Evolutionary conservation across 2,329 filamentous ascomycete species (phyloP).

Genomic region (Exophiala aquamarina): DNA sequence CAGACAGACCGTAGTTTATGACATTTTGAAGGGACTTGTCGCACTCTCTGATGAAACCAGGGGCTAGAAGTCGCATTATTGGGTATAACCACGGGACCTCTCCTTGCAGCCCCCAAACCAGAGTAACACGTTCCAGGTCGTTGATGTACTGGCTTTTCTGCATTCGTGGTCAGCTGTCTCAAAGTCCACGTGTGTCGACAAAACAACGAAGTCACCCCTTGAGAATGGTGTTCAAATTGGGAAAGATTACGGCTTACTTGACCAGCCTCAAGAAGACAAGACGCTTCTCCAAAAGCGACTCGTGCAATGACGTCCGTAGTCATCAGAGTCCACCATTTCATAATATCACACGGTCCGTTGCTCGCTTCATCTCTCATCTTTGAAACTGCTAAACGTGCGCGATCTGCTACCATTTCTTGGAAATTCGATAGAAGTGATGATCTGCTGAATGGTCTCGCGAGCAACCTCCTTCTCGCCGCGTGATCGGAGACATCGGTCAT

Average conservation of each 20-base stretch:
- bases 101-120: conserved; percentile 5
- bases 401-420: conserved; percentile 36
- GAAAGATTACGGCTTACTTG: conserved; percentile 38
- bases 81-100: conserved; percentile 8
- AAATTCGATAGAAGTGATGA: conserved; percentile 33
- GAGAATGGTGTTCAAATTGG: neutral
- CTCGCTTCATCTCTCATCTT: conserved; percentile 48
- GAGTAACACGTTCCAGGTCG: conserved; percentile 37
- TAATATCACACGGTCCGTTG: conserved; percentile 51
- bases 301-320: conserved; percentile 56
- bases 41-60: neutral
- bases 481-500: conserved; percentile 42
- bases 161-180: neutral
- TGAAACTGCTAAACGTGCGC: conserved; percentile 41
- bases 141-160: conserved; percentile 45
- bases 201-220: too few relatives aligned
- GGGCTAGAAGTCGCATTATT: conserved; percentile 1
- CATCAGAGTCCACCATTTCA: conserved; percentile 57
- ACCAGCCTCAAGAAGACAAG: conserved; percentile 52
- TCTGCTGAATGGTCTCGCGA: conserved; percentile 43
- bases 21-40: conserved; percentile 4
- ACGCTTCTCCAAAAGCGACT: conserved; percentile 57
- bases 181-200: neutral
- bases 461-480: conserved; percentile 41
- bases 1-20: neutral